Base-by-base conservation (phyloP, 2,329 filamentous ascomycete species). In the Dothiorella sarmentorum region DNA sequence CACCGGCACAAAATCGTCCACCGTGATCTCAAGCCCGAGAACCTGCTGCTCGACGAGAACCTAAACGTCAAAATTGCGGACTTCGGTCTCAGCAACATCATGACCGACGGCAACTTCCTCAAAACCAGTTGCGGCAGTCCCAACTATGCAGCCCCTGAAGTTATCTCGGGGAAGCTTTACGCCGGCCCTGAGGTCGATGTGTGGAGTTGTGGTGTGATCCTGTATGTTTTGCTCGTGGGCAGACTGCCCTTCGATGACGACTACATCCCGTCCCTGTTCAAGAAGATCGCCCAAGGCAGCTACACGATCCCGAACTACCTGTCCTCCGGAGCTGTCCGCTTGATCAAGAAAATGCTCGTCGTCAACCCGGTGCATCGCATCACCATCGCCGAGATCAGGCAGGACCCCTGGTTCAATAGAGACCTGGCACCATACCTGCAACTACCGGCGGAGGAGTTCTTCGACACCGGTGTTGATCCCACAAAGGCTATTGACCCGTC, bases 11-110 rank as follows among this genome's bases (percentile, higher is more conserved):
- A 97, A 78, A 97, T 99, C 69, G 94, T 97, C 38, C 94, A 99
- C 75, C 88, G 94, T 72, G 94, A 99, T 73, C 78, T 99, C 62
- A 99, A 99, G 75, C 94, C 94, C 9, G 94, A 99, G 79, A 99
- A 99, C 71, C 78, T 99, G 49, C 83, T 99, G 42, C 85, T 99
- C 53, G 94, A 99, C 75, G 90, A 95, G 64, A 88, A 95, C 61
- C 87, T 96, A 70, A 97, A 99, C 68, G 93, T 99, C 76, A 99
- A 99, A 79, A 99, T 99, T 77, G 94, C 94, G 68, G 94, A 99
- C 76, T 99, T 99, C 66, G 94, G 94, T 60, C 81, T 99, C 59
- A 97, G 93, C 79, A 99, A 99, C 72, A 99, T 99, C 76, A 99
- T 99, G 94, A 97, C 94, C 0, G 94, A 99, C 71, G 94, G 94